Evolutionary conservation across 1,284 basidiomycete species (phyloP).

Genomic region (Apiotrichum montevideense): DNA sequence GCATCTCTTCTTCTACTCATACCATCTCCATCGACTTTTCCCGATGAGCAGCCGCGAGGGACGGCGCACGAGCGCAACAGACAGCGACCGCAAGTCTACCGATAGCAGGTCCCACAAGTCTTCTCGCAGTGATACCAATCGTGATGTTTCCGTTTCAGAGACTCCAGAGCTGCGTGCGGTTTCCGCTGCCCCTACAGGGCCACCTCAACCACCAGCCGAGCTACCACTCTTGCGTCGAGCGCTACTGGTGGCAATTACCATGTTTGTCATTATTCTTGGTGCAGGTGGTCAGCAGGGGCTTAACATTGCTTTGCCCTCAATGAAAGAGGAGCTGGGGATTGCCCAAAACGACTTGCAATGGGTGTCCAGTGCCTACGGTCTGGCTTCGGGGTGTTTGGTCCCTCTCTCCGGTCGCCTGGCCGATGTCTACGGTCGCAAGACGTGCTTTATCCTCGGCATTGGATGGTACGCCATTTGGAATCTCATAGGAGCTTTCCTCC

Average conservation of each 20-base stretch:
- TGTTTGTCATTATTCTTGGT: background rate
- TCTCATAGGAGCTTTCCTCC: slow-evolving; percentile 34
- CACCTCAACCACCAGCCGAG: too few relatives aligned
- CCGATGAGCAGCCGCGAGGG: too few relatives aligned
- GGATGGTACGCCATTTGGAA: slow-evolving; percentile 33
- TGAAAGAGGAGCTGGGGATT: slow-evolving; percentile 32
- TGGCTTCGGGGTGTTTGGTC: slow-evolving; percentile 40
- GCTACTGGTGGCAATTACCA: background rate
- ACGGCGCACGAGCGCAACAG: too few relatives aligned
- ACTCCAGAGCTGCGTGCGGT: too few relatives aligned
- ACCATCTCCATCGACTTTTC: too few relatives aligned
- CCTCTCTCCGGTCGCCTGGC: slow-evolving; percentile 40
- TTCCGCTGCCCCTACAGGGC: too few relatives aligned
- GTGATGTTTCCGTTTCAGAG: too few relatives aligned
- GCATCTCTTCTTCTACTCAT: too few relatives aligned
- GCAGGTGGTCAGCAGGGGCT: slow-evolving; percentile 17
- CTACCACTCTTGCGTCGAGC: too few relatives aligned
- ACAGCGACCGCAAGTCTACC: too few relatives aligned
- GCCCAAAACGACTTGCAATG: slow-evolving; percentile 30
- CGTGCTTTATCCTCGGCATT: slow-evolving; percentile 37
- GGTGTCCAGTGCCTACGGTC: slow-evolving; percentile 37
- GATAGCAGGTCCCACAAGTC: too few relatives aligned
- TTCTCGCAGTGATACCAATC: too few relatives aligned
- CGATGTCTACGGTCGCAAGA: slow-evolving; percentile 37
- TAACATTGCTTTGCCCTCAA: slow-evolving; percentile 40